phyloP scores from a whole-genome alignment of 768 basidiomycete species.

The Leccinum barrowsii region DNA sequence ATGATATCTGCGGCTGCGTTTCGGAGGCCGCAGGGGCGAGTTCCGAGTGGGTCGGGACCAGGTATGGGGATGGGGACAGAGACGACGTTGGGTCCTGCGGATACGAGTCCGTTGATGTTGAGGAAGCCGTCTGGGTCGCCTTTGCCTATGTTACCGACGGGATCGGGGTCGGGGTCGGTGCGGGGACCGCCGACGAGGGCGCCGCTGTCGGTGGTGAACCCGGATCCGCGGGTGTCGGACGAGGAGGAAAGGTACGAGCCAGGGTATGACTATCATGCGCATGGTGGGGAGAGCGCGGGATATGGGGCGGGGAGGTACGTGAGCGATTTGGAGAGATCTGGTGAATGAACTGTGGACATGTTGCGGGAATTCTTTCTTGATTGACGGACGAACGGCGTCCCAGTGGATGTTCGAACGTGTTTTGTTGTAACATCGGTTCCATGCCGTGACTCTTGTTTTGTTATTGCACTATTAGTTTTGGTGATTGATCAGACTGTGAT shows the following conservation, averaged over 20 bases:
- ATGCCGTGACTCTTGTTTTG: neutral
- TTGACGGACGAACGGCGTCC: neutral
- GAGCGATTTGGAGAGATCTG: conserved; percentile 39
- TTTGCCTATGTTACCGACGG: conserved; percentile 28
- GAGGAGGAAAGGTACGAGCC: conserved; percentile 32
- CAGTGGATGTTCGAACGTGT: neutral
- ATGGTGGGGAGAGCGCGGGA: conserved; percentile 34
- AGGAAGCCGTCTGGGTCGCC: conserved; percentile 41
- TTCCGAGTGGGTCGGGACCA: conserved; percentile 17
- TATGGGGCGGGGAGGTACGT: conserved; percentile 46
- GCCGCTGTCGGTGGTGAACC: conserved; percentile 27
- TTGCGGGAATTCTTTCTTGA: neutral
- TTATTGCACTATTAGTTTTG: neutral
- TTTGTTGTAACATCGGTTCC: neutral
- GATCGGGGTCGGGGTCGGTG: conserved; percentile 9
- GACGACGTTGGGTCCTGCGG: conserved; percentile 25
- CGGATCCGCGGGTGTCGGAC: conserved; percentile 23
- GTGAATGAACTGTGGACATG: neutral
- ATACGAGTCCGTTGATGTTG: conserved; percentile 45
- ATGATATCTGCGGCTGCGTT: conserved; percentile 80
- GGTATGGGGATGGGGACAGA: conserved; percentile 1
- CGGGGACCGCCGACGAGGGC: conserved; percentile 7
- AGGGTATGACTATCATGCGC: conserved; percentile 51
- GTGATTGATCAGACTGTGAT: too few species aligned
- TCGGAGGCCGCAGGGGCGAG: conserved; percentile 45